Evolutionary conservation across 2,329 filamentous ascomycete species (phyloP).

Genomic region (Colletotrichum sp.): DNA sequence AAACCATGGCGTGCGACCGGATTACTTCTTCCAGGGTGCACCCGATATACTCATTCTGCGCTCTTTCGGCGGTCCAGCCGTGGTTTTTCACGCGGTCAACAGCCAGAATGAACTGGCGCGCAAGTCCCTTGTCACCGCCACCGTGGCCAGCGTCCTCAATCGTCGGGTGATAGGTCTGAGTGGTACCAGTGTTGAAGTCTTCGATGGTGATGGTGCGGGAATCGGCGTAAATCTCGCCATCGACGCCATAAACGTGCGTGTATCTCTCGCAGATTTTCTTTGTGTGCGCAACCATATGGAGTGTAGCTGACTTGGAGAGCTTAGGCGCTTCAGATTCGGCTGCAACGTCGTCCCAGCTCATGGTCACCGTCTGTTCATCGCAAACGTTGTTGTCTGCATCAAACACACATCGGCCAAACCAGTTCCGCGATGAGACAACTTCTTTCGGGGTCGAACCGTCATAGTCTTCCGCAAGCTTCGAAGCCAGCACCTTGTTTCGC

Average conservation of each 20-base stretch:
- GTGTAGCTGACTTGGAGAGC: conserved; percentile 75
- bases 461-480: conserved; percentile 58
- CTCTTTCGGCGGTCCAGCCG: conserved; percentile 68
- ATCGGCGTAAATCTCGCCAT: conserved; percentile 88
- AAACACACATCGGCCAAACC: conserved; percentile 96
- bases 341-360: conserved; percentile 81
- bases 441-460: conserved; percentile 50
- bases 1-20: conserved; percentile 90
- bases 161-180: conserved; percentile 14
- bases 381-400: conserved; percentile 92
- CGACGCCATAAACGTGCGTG: conserved; percentile 83
- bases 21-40: conserved; percentile 87
- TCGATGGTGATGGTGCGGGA: conserved; percentile 77
- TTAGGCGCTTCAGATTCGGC: conserved; percentile 17
- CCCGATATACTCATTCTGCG: conserved; percentile 78
- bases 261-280: conserved; percentile 86
- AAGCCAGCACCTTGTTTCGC: conserved; percentile 44
- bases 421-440: conserved; percentile 60
- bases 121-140: conserved; percentile 55
- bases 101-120: conserved; percentile 81
- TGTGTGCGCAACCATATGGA: conserved; percentile 95
- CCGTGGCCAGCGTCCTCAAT: conserved; percentile 20
- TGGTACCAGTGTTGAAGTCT: conserved; percentile 40
- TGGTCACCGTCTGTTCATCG: conserved; percentile 89
- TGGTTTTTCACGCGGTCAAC: conserved; percentile 79